These are phyloP conservation scores for Xylaria cubensis DNA, from an alignment of 495 filamentous ascomycete genomes.

Conservation along the genomic window DNA sequence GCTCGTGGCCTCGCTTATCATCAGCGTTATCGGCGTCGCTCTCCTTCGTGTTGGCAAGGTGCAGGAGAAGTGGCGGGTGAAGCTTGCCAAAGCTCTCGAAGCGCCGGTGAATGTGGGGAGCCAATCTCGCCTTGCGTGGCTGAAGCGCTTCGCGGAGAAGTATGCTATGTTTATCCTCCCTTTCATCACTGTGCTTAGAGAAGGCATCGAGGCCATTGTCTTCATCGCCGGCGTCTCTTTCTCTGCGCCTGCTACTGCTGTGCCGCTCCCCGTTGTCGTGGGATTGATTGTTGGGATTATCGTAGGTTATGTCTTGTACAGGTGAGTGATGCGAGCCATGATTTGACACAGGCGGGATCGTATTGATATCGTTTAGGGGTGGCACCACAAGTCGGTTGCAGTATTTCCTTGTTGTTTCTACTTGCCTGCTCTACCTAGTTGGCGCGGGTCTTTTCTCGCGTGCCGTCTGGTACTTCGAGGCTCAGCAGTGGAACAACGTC, in stretches of 20 bases:
- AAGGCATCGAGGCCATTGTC: conserved; percentile 82
- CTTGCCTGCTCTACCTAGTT: conserved; percentile 86
- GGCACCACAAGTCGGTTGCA: conserved; percentile 69
- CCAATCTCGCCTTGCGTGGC: conserved; percentile 37
- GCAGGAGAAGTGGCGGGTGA: conserved; percentile 83
- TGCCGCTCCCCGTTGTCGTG: conserved; percentile 74
- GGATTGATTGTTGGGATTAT: conserved; percentile 67
- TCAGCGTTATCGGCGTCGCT: conserved; percentile 78
- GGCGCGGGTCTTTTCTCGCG: conserved; percentile 83
- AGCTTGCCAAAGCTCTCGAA: conserved; percentile 73
- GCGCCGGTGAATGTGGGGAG: conserved; percentile 50
- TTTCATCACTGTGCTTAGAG: conserved; percentile 82
- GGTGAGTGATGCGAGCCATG: conserved; percentile 55
- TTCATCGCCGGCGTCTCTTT: conserved; percentile 84
- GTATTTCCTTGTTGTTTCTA: conserved; percentile 79
- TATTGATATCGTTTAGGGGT: conserved; percentile 42
- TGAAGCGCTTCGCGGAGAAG: conserved; percentile 73
- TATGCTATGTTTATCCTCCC: conserved; percentile 84
- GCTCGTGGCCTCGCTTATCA: conserved; percentile 75
- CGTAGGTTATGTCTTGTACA: conserved; percentile 78
- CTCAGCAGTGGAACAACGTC: conserved; percentile 66
- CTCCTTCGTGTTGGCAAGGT: conserved; percentile 83
- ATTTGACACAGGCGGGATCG: neutral
- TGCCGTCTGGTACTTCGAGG: conserved; percentile 75
- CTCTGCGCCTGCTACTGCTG: conserved; percentile 71